A percentile compares a stretch with the other conserved stretches of the same genome.
phyloP scores from a whole-genome alignment of 1,139 yeast genomes.

The Saccharomycopsis phalli region DNA sequence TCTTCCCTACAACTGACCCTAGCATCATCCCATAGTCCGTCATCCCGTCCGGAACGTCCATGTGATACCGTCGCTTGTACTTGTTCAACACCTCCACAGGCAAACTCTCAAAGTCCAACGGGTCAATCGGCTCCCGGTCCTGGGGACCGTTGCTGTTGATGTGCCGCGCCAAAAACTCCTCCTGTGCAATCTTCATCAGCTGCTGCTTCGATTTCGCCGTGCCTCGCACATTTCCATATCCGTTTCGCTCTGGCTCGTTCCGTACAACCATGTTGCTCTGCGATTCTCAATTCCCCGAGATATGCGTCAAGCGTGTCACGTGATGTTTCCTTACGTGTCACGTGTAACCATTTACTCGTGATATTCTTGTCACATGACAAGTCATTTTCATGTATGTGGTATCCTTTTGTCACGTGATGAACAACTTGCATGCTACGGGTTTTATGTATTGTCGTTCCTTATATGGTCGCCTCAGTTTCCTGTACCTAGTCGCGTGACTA shows the following conservation, averaged over 20 bases:
- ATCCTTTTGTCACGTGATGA: too few species aligned
- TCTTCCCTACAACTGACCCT: constrained; percentile 55
- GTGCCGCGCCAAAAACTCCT: constrained; percentile 48
- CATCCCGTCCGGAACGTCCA: constrained; percentile 40
- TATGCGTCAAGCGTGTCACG: too few species aligned
- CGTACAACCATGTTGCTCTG: too few species aligned
- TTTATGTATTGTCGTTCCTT: too few species aligned
- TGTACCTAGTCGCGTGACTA: too few species aligned
- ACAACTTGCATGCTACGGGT: too few species aligned
- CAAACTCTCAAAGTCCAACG: constrained; percentile 53
- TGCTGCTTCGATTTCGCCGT: constrained; percentile 9
- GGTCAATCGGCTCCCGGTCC: constrained; percentile 39
- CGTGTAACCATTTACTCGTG: neutral
- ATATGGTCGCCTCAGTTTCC: too few species aligned
- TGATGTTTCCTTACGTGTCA: neutral
- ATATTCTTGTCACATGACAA: neutral
- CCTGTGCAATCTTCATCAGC: constrained; percentile 35
- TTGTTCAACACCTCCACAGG: constrained; percentile 47
- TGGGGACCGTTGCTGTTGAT: constrained; percentile 58
- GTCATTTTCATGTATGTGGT: neutral
- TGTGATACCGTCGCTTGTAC: constrained; percentile 45
- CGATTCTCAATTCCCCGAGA: too few species aligned
- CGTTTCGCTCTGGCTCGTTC: too few species aligned
- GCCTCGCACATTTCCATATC: neutral
- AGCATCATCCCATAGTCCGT: constrained; percentile 54